Evolutionary conservation across 345 rosid species (phyloP).

Genomic region (Dovyalis caffra): DNA sequence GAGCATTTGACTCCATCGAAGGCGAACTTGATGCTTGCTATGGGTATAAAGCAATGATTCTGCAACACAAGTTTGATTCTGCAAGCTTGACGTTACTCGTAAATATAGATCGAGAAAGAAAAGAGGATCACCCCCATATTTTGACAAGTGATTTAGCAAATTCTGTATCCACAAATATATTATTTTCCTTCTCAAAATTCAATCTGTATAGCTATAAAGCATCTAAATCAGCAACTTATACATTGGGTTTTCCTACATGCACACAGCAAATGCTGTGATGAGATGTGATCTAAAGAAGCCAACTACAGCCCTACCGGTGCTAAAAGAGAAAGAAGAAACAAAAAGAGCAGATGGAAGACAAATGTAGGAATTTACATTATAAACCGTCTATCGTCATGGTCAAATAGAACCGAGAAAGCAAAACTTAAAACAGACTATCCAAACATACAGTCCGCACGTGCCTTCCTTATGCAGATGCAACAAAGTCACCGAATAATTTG

Average conservation of each 20-base stretch:
- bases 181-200: neutral
- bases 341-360: neutral
- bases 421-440: too few relatives aligned
- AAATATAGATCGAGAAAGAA: neutral
- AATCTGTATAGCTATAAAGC: neutral
- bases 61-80: neutral
- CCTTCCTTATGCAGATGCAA: neutral
- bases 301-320: neutral
- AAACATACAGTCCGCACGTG: neutral
- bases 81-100: neutral
- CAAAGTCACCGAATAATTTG: neutral
- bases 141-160: neutral
- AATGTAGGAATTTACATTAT: neutral
- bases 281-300: neutral
- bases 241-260: neutral
- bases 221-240: neutral
- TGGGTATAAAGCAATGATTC: too few relatives aligned
- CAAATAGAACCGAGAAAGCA: neutral
- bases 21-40: too few relatives aligned
- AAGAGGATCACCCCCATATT: neutral
- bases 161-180: neutral
- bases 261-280: neutral
- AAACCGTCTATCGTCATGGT: neutral
- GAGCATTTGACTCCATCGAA: too few relatives aligned
- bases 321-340: neutral